Percentiles rank a stretch among this genome's conserved stretches.
phyloP scores from a whole-genome alignment of 352 stramenopile genomes.

The Pythium monospermum region DNA sequence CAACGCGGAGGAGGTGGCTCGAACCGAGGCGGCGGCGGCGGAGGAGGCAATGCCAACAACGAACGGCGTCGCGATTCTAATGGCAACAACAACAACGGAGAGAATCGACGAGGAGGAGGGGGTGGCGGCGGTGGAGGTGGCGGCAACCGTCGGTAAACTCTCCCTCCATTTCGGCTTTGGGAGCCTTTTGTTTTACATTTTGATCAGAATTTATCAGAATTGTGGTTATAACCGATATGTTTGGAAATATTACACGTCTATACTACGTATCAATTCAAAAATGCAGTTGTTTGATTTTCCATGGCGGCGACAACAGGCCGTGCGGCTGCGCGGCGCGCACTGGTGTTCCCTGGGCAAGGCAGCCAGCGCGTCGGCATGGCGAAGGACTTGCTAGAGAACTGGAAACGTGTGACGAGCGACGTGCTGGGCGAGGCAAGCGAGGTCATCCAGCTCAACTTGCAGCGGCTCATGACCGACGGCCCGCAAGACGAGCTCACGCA shows the following conservation, averaged over 20 bases:
- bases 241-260: too few relatives aligned
- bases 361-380: constrained; percentile 79
- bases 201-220: too few relatives aligned
- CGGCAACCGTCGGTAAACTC: constrained; percentile 34
- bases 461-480: constrained; percentile 52
- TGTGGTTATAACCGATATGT: too few relatives aligned
- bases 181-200: too few relatives aligned
- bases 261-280: not conserved
- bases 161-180: too few relatives aligned
- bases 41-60: constrained; percentile 8
- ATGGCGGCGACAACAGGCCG: not conserved
- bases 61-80: constrained; percentile 35
- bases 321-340: constrained; percentile 23
- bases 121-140: not conserved
- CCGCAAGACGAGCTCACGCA: constrained; percentile 55
- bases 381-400: constrained; percentile 68
- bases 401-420: constrained; percentile 44
- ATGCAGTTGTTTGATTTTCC: too few relatives aligned
- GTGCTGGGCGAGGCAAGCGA: constrained; percentile 79
- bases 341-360: constrained; percentile 84
- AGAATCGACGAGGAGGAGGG: not conserved
- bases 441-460: constrained; percentile 52
- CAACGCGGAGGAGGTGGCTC: constrained; percentile 4
- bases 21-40: constrained; percentile 9
- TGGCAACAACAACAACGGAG: constrained; percentile 26